Conservation (phyloP, 2,329 filamentous ascomycete species). For the Alternaria alternata region DNA sequence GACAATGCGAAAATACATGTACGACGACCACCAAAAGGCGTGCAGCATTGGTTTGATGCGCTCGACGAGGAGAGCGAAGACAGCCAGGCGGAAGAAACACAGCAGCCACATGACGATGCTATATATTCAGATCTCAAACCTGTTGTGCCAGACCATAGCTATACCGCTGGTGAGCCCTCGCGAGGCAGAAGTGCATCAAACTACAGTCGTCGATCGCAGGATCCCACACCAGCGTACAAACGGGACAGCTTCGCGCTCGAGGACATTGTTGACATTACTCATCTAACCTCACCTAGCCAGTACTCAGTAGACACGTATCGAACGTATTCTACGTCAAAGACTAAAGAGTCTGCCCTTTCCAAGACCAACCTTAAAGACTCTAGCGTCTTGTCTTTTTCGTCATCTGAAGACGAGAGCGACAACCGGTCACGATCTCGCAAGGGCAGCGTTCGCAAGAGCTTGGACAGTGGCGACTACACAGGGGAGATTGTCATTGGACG, state of each 20-base stretch:
- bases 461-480: conserved; percentile 44
- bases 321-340: conserved; percentile 39
- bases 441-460: conserved; percentile 41
- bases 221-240: conserved; percentile 21
- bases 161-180: conserved; percentile 30
- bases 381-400: conserved; percentile 53
- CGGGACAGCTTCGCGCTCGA: conserved; percentile 33
- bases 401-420: conserved; percentile 50
- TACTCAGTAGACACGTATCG: conserved; percentile 38
- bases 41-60: conserved; percentile 61
- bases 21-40: conserved; percentile 57
- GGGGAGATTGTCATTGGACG: conserved; percentile 49
- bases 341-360: conserved; percentile 45
- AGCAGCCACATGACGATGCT: conserved; percentile 23
- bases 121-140: conserved; percentile 4
- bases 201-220: conserved; percentile 23
- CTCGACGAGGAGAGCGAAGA: conserved; percentile 53
- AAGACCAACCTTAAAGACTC: conserved; percentile 48
- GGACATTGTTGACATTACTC: conserved; percentile 31
- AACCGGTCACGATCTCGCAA: conserved; percentile 19
- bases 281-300: conserved; percentile 42
- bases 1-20: conserved; percentile 59
- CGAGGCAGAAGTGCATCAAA: conserved; percentile 10
- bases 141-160: conserved; percentile 25
- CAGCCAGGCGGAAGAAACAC: conserved; percentile 24